Base-by-base conservation (phyloP, 352 stramenopile genomes). In the Blastocystis hominis region DNA sequence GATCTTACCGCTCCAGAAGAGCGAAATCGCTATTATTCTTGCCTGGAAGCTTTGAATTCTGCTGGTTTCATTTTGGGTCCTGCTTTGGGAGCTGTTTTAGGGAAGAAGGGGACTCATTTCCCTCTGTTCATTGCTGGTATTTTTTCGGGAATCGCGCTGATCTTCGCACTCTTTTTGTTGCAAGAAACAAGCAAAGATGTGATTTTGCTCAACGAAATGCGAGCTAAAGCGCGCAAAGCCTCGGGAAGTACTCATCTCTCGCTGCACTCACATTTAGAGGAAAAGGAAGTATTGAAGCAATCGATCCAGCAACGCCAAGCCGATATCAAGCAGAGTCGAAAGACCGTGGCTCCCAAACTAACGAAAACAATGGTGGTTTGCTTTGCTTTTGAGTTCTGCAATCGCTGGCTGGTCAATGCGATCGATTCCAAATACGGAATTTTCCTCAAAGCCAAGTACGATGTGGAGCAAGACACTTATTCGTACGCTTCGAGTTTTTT, bases 301-400 rank as follows among this genome's bases (percentile, higher is more conserved):
- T 3, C 34, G 5, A 72, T 72, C 62, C 6, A 72, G 9, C 24
- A 34, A 34, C 36, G 44, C n/a, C 34, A 44, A 17, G 6, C 0
- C 4, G 62, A 34, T 15, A 72, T 72, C 34, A 34, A 44, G 10
- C 36, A 72, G 40, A 46, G n/a, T 34, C n/a, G 62, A 13, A 42
- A 72, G 20, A 47, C 62, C 15, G 40, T 47, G 20, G 24, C 34
- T 13, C 24, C 40, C 9, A 72, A 34, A 47, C 62, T 64, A 9
- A 69, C 72, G 7, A 44, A 66, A 34, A 40, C 55, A 24, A 64
- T 84, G 72, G 2, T 84, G 5, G 2, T 68, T 5, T 84, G 72
- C 42, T 47, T 84, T 20, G 3, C 68, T n/a, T 64, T 84, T 20
- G 72, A 84, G 56, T 84, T 84, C 50, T 84, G 72, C 56, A 61